Conservation (phyloP, 805 yeast species). For the Wickerhamiella australiensis region DNA sequence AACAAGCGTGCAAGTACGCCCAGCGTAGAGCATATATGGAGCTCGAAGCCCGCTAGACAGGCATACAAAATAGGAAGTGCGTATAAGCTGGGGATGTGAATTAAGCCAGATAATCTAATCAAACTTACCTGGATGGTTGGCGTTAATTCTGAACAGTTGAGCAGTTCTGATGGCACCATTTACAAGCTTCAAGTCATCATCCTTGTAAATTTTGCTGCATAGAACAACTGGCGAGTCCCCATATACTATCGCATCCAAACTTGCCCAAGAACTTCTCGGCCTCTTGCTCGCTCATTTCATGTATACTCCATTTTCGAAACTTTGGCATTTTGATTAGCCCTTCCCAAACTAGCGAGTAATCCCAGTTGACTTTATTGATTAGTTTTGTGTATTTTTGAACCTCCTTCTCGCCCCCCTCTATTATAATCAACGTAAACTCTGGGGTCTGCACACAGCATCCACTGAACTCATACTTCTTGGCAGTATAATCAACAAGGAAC, state of each 20-base stretch:
- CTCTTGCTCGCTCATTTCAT: not conserved
- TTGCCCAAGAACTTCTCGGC: not conserved
- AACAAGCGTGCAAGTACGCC: too few relatives aligned
- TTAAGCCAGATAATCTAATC: too few relatives aligned
- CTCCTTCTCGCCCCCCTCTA: constrained; percentile 60
- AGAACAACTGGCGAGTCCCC: not conserved
- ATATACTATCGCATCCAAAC: not conserved
- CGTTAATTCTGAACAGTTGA: too few relatives aligned
- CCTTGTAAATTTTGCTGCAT: too few relatives aligned
- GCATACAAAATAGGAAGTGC: too few relatives aligned
- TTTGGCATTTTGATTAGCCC: not conserved
- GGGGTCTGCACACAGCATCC: constrained; percentile 39
- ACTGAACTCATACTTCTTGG: constrained; percentile 52
- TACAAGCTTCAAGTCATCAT: too few relatives aligned
- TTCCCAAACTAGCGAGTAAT: constrained; percentile 4
- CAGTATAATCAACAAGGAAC: constrained; percentile 68
- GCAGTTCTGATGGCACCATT: too few relatives aligned
- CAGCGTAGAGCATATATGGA: too few relatives aligned
- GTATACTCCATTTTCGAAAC: constrained; percentile 10
- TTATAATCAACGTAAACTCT: constrained; percentile 45
- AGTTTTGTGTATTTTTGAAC: constrained; percentile 53
- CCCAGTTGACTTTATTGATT: not conserved
- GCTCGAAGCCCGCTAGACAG: too few relatives aligned
- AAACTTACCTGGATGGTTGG: too few relatives aligned
- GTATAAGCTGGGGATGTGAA: too few relatives aligned